Percentiles rank a stretch among this genome's conserved stretches.
phyloP scores from a whole-genome alignment of 2,329 filamentous ascomycete species.

The Onygenales sp. region DNA sequence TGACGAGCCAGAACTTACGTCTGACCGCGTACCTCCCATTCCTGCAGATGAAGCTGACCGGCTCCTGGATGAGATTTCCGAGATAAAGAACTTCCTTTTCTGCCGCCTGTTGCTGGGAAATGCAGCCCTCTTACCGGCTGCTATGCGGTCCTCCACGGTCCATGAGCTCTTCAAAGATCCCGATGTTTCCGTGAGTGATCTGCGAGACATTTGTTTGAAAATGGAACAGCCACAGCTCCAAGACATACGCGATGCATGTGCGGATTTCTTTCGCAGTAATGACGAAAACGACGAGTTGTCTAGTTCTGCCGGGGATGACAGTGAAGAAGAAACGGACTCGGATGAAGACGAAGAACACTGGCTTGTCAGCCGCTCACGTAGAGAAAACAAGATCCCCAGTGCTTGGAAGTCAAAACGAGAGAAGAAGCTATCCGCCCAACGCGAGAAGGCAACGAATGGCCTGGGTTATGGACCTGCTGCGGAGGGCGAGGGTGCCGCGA shows the following conservation, averaged over 20 bases:
- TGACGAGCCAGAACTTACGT: constrained; percentile 20
- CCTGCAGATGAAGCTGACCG: constrained; percentile 35
- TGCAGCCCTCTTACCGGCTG: constrained; percentile 36
- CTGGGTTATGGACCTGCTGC: constrained; percentile 3
- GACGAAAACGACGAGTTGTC: constrained; percentile 19
- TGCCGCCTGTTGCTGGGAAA: constrained; percentile 40
- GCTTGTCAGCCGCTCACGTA: constrained; percentile 18
- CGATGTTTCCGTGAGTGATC: constrained; percentile 33
- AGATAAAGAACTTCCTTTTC: constrained; percentile 42
- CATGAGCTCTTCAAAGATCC: constrained; percentile 37
- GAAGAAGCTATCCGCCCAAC: constrained; percentile 12
- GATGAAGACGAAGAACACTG: constrained; percentile 12
- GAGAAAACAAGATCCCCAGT: constrained; percentile 16
- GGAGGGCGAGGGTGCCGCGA: constrained; percentile 11
- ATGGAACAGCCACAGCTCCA: constrained; percentile 41
- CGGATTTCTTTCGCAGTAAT: constrained; percentile 36
- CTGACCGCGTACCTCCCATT: constrained; percentile 28
- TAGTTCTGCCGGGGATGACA: constrained; percentile 6
- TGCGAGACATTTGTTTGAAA: constrained; percentile 40
- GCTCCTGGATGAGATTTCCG: constrained; percentile 36
- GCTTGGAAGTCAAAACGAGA: constrained; percentile 24
- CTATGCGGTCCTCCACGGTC: constrained; percentile 29
- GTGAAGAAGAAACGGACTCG: constrained; percentile 5
- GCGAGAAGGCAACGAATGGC: neutral
- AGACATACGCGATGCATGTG: constrained; percentile 43